These are phyloP conservation scores for Entelexis paramagnoliae DNA, from an alignment of 1,139 yeast genomes.

Conservation along the genomic window DNA sequence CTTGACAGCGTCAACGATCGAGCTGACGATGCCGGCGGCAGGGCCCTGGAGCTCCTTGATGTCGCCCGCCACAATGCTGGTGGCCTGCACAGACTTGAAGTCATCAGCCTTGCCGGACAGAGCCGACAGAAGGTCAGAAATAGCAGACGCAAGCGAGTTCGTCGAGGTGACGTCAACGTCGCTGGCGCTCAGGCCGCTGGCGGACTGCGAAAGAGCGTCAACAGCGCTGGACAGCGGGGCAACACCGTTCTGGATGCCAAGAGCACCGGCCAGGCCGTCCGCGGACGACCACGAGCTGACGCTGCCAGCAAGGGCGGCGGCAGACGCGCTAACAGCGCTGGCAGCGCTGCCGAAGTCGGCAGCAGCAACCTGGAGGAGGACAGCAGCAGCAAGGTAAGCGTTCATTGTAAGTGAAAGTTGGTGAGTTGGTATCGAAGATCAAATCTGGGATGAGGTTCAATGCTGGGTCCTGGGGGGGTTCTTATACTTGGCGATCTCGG, in stretches of 20 bases:
- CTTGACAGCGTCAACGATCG: slow-evolving; percentile 8
- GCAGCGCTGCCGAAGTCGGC: slow-evolving; percentile 19
- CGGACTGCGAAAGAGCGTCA: slow-evolving; percentile 12
- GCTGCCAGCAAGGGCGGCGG: slow-evolving; percentile 14
- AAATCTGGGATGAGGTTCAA: neutral
- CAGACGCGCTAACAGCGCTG: slow-evolving; percentile 15
- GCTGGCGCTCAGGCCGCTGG: slow-evolving; percentile 8
- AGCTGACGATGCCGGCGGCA: slow-evolving; percentile 32
- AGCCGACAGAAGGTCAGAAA: slow-evolving; percentile 20
- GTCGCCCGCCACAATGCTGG: slow-evolving; percentile 24
- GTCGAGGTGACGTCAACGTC: slow-evolving; percentile 10
- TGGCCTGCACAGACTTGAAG: slow-evolving; percentile 23
- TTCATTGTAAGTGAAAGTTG: slow-evolving; percentile 14
- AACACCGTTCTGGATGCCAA: slow-evolving; percentile 23
- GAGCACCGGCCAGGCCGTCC: slow-evolving; percentile 23
- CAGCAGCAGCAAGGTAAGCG: slow-evolving; percentile 21
- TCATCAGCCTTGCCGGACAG: slow-evolving; percentile 24
- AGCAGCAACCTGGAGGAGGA: slow-evolving; percentile 15
- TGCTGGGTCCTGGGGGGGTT: neutral
- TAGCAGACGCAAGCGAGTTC: slow-evolving; percentile 25
- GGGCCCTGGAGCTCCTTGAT: slow-evolving; percentile 22
- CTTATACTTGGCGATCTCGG: slow-evolving; percentile 8
- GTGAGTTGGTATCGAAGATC: slow-evolving; percentile 4
- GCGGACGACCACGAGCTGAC: slow-evolving; percentile 18
- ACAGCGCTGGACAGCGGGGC: slow-evolving; percentile 20